Conservation (phyloP, 2,329 filamentous ascomycete species). For the Talaromyces piceae region DNA sequence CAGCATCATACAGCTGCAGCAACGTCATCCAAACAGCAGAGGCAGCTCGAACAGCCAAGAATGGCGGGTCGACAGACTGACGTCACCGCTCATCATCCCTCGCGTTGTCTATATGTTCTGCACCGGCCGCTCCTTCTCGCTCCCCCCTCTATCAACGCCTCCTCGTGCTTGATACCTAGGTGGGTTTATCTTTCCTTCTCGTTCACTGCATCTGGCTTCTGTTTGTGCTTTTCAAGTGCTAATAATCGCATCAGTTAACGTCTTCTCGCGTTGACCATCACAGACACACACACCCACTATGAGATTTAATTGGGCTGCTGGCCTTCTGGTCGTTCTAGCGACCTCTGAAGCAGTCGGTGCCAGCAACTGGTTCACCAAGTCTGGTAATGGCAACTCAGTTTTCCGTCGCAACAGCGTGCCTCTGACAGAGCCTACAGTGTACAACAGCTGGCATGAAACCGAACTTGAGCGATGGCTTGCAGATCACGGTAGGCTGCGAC, state of each 20-base stretch:
- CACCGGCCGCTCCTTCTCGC: not conserved
- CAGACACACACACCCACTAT: slow-evolving; percentile 44
- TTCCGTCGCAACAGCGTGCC: not conserved
- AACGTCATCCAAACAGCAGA: no score
- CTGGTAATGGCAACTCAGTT: slow-evolving; percentile 50
- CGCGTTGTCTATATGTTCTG: not conserved
- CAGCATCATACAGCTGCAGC: not conserved
- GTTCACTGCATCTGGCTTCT: not conserved
- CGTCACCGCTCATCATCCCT: slow-evolving; percentile 11
- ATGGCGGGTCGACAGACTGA: not conserved
- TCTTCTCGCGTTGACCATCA: not conserved
- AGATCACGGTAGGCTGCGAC: slow-evolving; percentile 54
- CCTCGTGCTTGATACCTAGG: not conserved
- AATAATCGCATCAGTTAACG: not conserved
- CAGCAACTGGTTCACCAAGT: slow-evolving; percentile 78
- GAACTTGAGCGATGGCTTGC: slow-evolving; percentile 96
- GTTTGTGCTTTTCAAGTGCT: not conserved
- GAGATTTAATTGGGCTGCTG: slow-evolving; percentile 64
- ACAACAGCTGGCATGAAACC: slow-evolving; percentile 98
- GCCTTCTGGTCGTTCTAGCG: slow-evolving; percentile 65
- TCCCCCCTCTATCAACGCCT: not conserved
- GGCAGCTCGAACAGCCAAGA: not conserved
- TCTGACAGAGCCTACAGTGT: slow-evolving; percentile 49
- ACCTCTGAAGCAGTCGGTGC: slow-evolving; percentile 58
- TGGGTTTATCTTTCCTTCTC: not conserved